These are phyloP conservation scores for Alternaria consortialis DNA, from an alignment of 2,329 filamentous ascomycete species.

Conservation along the genomic window DNA sequence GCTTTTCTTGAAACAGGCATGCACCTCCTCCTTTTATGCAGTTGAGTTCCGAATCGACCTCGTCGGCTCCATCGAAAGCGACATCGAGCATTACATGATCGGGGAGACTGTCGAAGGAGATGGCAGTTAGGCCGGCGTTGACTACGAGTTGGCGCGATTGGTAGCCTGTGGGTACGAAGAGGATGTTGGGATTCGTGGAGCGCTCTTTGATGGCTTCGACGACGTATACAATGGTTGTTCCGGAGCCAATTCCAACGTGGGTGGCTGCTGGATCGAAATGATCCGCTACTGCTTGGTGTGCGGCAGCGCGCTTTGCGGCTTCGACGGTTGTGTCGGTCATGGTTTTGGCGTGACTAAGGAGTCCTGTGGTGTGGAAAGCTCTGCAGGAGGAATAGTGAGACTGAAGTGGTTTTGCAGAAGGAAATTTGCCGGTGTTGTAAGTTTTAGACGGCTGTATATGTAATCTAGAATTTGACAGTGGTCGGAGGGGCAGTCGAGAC, in stretches of 20 bases:
- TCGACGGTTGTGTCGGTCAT: conserved; percentile 63
- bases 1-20: conserved; percentile 97
- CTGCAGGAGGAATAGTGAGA: neutral
- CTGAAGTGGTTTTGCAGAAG: neutral
- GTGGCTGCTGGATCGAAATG: conserved; percentile 71
- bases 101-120: conserved; percentile 79
- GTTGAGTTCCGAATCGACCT: conserved; percentile 93
- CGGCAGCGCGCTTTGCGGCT: conserved; percentile 77
- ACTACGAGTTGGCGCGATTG: conserved; percentile 89
- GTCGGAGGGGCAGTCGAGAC: conserved; percentile 27
- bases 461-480: conserved; percentile 23
- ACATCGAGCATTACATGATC: conserved; percentile 76
- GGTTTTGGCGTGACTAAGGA: conserved; percentile 6
- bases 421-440: conserved; percentile 5
- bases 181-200: conserved; percentile 64
- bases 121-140: conserved; percentile 76
- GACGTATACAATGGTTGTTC: conserved; percentile 83
- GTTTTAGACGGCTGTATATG: conserved; percentile 9
- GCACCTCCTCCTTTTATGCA: conserved; percentile 98
- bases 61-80: conserved; percentile 95
- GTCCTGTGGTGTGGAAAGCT: conserved; percentile 16
- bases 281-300: conserved; percentile 75
- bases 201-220: conserved; percentile 75
- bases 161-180: conserved; percentile 91
- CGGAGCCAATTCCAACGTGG: conserved; percentile 81